These are phyloP conservation scores for Purpureocillium takamizusanense DNA, from an alignment of 2,329 filamentous ascomycete species.

Conservation along the genomic window DNA sequence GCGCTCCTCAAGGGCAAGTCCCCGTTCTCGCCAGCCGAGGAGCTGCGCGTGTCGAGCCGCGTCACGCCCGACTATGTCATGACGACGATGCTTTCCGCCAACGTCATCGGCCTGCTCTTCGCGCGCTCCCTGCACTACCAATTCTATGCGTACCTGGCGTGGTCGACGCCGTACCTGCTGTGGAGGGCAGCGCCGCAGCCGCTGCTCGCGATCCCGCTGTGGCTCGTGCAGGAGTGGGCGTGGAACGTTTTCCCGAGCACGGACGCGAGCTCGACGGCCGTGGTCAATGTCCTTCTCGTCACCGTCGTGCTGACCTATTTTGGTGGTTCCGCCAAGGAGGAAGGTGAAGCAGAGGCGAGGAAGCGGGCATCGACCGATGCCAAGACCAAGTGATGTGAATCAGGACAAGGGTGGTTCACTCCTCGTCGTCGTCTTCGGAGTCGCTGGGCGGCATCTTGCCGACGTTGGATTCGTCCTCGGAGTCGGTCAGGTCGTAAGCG, in stretches of 20 bases:
- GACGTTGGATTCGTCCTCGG: slow-evolving; percentile 69
- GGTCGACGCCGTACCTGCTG: slow-evolving; percentile 79
- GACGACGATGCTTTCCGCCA: slow-evolving; percentile 67
- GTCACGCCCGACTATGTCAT: slow-evolving; percentile 66
- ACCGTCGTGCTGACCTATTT: slow-evolving; percentile 57
- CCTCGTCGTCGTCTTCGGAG: slow-evolving; percentile 71
- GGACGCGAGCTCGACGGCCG: slow-evolving; percentile 43
- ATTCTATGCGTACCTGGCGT: slow-evolving; percentile 87
- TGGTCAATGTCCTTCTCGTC: slow-evolving; percentile 60
- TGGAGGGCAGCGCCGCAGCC: slow-evolving; percentile 69
- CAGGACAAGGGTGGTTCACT: slow-evolving; percentile 22
- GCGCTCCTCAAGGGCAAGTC: slow-evolving; percentile 32
- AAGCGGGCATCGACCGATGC: slow-evolving; percentile 8
- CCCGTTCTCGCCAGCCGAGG: slow-evolving; percentile 41
- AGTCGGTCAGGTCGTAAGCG: slow-evolving; percentile 51
- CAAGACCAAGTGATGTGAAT: slow-evolving; percentile 21
- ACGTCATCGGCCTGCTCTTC: slow-evolving; percentile 73
- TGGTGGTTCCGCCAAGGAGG: slow-evolving; percentile 37
- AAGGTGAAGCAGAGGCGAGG: background rate
- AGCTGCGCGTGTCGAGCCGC: slow-evolving; percentile 44
- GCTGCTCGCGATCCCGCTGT: slow-evolving; percentile 57
- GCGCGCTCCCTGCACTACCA: slow-evolving; percentile 89
- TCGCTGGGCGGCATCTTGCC: slow-evolving; percentile 81
- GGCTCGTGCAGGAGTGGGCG: slow-evolving; percentile 77
- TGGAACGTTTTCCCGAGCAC: slow-evolving; percentile 93